phyloP scores from a whole-genome alignment of 140 eudicot genomes.

The Bidens hawaiensis region DNA sequence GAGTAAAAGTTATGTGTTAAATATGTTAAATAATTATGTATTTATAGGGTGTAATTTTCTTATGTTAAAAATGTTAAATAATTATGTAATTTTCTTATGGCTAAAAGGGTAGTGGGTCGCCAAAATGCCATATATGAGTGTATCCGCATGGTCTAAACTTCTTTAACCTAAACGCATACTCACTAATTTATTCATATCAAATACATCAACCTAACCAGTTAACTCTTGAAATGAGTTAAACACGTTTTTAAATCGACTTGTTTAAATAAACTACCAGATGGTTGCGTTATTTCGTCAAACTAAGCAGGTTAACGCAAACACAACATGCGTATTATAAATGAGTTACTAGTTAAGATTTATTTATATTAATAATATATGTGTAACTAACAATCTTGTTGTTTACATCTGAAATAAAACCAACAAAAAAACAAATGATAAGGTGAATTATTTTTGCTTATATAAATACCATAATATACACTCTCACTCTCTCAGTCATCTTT shows the following conservation, averaged over 20 bases:
- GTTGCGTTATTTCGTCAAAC: not conserved
- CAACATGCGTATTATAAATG: no score
- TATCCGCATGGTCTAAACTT: no score
- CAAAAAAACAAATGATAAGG: not conserved
- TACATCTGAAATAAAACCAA: not conserved
- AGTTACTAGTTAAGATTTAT: not conserved
- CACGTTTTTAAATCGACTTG: not conserved
- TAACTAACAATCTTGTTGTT: not conserved
- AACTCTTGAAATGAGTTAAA: not conserved
- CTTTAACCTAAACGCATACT: not conserved
- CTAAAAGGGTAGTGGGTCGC: no score
- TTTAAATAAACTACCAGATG: not conserved
- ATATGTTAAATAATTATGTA: no score
- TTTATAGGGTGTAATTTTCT: no score
- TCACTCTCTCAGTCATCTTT: slow-evolving; percentile 32
- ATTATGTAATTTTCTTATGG: no score
- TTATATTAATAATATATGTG: not conserved
- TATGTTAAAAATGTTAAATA: no score
- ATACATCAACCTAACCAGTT: not conserved
- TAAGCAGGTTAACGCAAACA: no score
- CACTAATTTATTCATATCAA: no score
- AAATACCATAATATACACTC: slow-evolving; percentile 25
- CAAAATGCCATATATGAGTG: no score
- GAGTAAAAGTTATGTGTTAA: no score
- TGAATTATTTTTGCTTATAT: slow-evolving; percentile 21